A percentile compares a stretch with the other conserved stretches of the same genome.
These are phyloP conservation scores for Filosporella fistucella DNA, from an alignment of 495 filamentous ascomycete genomes.

Conservation along the genomic window DNA sequence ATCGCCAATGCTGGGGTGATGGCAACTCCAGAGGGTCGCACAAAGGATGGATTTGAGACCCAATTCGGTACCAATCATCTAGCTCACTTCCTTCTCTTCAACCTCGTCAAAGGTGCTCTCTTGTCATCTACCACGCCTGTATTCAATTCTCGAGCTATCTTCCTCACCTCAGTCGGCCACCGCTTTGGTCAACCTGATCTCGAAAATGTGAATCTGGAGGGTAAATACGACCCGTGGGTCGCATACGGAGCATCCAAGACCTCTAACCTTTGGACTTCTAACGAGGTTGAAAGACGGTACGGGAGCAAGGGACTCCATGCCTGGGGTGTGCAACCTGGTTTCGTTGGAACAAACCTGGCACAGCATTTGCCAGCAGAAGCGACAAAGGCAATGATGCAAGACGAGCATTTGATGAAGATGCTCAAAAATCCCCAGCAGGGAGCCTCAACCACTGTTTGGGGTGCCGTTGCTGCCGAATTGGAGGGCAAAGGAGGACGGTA, in stretches of 20 bases:
- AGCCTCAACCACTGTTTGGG: conserved; percentile 42
- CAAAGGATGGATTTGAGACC: conserved; percentile 60
- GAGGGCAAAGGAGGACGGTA: conserved; percentile 40
- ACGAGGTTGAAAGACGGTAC: conserved; percentile 38
- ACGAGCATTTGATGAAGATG: conserved; percentile 16
- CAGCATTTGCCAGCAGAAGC: conserved; percentile 22
- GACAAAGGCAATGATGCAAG: conserved; percentile 6
- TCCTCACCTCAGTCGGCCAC: conserved; percentile 35
- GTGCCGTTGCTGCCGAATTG: conserved; percentile 30
- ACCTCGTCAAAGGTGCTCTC: conserved; percentile 57
- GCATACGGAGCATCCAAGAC: conserved; percentile 48
- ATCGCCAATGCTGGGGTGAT: conserved; percentile 60
- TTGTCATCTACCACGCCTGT: conserved; percentile 38
- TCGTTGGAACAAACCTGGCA: conserved; percentile 23
- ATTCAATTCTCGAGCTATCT: conserved; percentile 32
- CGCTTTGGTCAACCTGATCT: conserved; percentile 35
- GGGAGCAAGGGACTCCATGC: conserved; percentile 33
- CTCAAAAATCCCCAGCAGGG: conserved; percentile 33
- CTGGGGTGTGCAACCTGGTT: conserved; percentile 36
- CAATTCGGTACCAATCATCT: conserved; percentile 70
- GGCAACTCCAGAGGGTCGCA: conserved; percentile 38
- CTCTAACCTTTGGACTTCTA: conserved; percentile 45
- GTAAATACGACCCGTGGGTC: conserved; percentile 25
- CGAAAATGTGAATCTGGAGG: conserved; percentile 34
- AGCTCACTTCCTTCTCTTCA: conserved; percentile 61